These are phyloP conservation scores for Trifolium repens DNA, from an alignment of 306 rosid genomes.

Conservation along the genomic window DNA sequence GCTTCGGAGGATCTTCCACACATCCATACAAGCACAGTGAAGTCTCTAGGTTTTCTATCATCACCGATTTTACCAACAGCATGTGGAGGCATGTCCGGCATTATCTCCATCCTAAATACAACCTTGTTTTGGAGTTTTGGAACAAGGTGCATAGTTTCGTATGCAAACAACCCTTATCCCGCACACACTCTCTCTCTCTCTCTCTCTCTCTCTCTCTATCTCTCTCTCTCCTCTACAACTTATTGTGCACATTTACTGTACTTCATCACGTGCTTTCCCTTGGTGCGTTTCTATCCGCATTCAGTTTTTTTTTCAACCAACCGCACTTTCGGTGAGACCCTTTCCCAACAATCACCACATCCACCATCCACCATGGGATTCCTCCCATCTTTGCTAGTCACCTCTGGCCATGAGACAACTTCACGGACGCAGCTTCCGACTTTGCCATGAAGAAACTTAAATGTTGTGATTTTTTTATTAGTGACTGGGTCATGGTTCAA, in stretches of 20 bases:
- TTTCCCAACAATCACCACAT: background rate
- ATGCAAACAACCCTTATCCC: no score
- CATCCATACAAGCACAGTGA: no score
- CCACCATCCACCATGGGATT: background rate
- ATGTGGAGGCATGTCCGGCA: no score
- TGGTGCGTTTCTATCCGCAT: background rate
- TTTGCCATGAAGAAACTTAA: background rate
- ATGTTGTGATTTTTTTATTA: background rate
- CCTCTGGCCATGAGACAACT: background rate
- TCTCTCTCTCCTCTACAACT: background rate
- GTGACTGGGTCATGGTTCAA: background rate
- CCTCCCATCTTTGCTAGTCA: background rate
- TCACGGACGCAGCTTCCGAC: background rate
- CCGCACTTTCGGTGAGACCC: background rate
- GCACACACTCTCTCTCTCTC: no score
- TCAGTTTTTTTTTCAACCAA: background rate
- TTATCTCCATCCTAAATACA: no score
- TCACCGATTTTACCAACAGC: no score
- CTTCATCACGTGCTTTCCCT: background rate
- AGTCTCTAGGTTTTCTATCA: no score
- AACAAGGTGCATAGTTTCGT: no score
- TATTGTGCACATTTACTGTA: background rate
- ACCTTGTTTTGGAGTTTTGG: no score
- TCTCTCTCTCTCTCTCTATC: no score
- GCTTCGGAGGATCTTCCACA: no score